A percentile compares a stretch with the other conserved stretches of the same genome.
phyloP scores from a whole-genome alignment of 2,329 filamentous ascomycete species.

The Albifimbria verrucaria region DNA sequence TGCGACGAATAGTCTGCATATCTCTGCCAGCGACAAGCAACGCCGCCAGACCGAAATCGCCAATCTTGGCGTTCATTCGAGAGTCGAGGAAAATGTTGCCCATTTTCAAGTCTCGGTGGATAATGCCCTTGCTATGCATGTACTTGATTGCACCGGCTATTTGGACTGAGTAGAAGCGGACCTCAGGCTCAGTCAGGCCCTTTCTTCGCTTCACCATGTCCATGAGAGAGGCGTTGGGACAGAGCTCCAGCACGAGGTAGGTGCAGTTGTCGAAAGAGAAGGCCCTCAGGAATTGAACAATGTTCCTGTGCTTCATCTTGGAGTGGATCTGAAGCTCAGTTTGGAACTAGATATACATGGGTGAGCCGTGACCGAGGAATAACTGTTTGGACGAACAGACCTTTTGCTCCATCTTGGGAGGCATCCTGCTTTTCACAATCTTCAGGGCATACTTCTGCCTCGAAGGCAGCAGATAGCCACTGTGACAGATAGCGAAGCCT shows the following conservation, averaged over 20 bases:
- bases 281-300: constrained; percentile 91
- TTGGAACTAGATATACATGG: constrained; percentile 53
- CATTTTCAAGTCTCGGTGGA: constrained; percentile 96
- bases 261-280: constrained; percentile 88
- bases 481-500: constrained; percentile 82
- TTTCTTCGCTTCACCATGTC: constrained; percentile 95
- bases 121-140: constrained; percentile 92
- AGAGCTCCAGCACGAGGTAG: constrained; percentile 91
- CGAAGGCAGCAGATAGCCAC: constrained; percentile 63
- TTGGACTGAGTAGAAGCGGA: constrained; percentile 89
- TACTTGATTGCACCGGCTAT: constrained; percentile 98
- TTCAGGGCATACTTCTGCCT: constrained; percentile 72
- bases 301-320: constrained; percentile 93
- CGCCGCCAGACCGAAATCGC: constrained; percentile 93
- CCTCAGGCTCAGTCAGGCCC: constrained; percentile 88
- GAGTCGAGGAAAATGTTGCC: constrained; percentile 95
- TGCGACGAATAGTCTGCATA: constrained; percentile 77
- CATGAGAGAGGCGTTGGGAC: constrained; percentile 93
- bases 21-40: constrained; percentile 89
- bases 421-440: constrained; percentile 82
- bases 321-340: constrained; percentile 95
- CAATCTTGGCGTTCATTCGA: constrained; percentile 96
- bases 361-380: constrained; percentile 11
- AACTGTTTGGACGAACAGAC: constrained; percentile 35
- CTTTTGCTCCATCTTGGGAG: constrained; percentile 80